Conservation (phyloP, 768 basidiomycete genomes). For the Rhodotorula babjevae region DNA sequence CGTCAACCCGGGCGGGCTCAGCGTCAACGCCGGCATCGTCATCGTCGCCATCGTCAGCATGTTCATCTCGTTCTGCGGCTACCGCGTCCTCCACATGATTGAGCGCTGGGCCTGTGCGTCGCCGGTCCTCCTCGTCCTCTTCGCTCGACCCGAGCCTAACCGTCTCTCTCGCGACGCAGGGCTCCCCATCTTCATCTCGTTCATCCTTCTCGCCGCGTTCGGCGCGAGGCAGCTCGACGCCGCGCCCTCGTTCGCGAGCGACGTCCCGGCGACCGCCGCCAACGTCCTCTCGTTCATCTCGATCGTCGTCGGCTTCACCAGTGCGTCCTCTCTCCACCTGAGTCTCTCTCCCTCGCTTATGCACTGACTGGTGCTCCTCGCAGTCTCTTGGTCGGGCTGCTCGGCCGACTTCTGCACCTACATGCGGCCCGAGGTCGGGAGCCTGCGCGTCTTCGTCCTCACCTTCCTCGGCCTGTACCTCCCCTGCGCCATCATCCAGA, state of each 20-base stretch:
- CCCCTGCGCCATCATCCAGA: constrained; percentile 54
- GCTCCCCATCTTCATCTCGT: constrained; percentile 72
- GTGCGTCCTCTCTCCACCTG: not conserved
- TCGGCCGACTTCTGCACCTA: constrained; percentile 72
- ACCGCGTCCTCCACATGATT: constrained; percentile 48
- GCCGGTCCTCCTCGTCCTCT: not conserved
- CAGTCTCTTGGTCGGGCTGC: constrained; percentile 40
- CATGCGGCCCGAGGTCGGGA: constrained; percentile 48
- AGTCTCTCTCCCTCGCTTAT: too few relatives aligned
- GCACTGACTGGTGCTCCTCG: constrained; percentile 46
- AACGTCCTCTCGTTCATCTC: constrained; percentile 63
- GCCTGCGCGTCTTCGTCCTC: constrained; percentile 59
- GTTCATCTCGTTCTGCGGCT: constrained; percentile 49
- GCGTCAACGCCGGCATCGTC: constrained; percentile 70
- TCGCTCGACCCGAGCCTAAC: not conserved
- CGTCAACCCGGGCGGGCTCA: constrained; percentile 54
- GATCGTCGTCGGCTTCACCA: constrained; percentile 66
- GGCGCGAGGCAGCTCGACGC: constrained; percentile 62
- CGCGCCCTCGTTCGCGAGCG: constrained; percentile 50
- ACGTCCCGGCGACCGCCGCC: constrained; percentile 56
- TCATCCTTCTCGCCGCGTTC: constrained; percentile 66
- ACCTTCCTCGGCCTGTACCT: constrained; percentile 62
- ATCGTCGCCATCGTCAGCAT: constrained; percentile 68
- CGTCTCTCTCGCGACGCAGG: constrained; percentile 43
- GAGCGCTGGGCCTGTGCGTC: constrained; percentile 58